Evolutionary conservation across 495 filamentous ascomycete species (phyloP).

Genomic region (Penicillium riverlandense): DNA sequence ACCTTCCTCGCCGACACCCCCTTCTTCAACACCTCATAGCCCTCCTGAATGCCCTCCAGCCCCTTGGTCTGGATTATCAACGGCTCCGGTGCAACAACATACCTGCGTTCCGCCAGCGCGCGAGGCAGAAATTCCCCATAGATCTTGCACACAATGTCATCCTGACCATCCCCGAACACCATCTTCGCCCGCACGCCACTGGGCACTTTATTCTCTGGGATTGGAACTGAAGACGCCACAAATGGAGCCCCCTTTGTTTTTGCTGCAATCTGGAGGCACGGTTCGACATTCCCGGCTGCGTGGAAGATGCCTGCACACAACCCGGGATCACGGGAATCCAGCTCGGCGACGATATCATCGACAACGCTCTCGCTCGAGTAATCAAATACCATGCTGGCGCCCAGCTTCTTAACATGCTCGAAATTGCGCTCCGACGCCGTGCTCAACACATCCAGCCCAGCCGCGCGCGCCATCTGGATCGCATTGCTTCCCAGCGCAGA

Average conservation of each 20-base stretch:
- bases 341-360: constrained; percentile 7
- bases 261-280: neutral
- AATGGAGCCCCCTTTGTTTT: neutral
- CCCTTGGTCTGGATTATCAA: constrained; percentile 25
- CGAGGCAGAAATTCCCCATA: constrained; percentile 23
- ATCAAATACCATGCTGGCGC: constrained; percentile 49
- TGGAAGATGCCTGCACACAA: constrained; percentile 9
- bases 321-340: neutral
- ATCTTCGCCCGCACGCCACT: constrained; percentile 12
- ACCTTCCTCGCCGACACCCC: constrained; percentile 41
- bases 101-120: constrained; percentile 19
- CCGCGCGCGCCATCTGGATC: constrained; percentile 49
- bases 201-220: constrained; percentile 1
- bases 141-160: constrained; percentile 8
- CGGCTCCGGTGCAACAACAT: constrained; percentile 22
- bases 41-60: constrained; percentile 36
- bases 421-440: constrained; percentile 46
- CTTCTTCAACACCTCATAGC: constrained; percentile 25
- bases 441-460: constrained; percentile 47
- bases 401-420: constrained; percentile 39
- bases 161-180: constrained; percentile 18
- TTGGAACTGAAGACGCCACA: neutral
- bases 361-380: constrained; percentile 37
- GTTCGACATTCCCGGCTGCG: constrained; percentile 2
- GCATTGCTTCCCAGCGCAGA: constrained; percentile 49